Base-by-base conservation (phyloP, 495 filamentous ascomycete species). In the Lophiostoma macrostomum region DNA sequence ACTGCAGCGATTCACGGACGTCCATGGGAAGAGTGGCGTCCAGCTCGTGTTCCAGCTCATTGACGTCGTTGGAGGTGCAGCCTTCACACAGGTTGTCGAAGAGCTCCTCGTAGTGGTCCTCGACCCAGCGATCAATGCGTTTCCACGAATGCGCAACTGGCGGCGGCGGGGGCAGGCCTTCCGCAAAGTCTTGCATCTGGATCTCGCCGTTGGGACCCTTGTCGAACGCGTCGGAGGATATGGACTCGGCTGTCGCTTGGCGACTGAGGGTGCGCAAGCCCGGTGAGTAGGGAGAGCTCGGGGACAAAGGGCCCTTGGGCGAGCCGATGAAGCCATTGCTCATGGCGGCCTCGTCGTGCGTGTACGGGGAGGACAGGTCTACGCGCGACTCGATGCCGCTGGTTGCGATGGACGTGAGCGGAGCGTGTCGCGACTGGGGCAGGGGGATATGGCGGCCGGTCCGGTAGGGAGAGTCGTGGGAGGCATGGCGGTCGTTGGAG, bases 1-100 rank as follows among this genome's bases (percentile, higher is more conserved):
- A 66, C 73, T 85, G 80, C 59, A 97, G 69, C 10, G 94, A 97
- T 64, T 99, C 90, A 43, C 93, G 85, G 36, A 99, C 81, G 62
- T 99, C 93, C 68, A 90, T 80, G 4, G 93, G 93, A 32, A 99
- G 79, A 37, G 89, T 93, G 72, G 90, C 94, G 67, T 99, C 93
- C 27, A 99, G 74, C 67, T 91, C 88, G 69, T 97, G 89, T 72
- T 99, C 93, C 44, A 99, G 73, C 67, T 99, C 93, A 66, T 95
- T 97, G 63, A 97, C 78, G 66, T 99, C 93, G 68, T 99, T 99
- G 45, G 83, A 74, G 1, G 93, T 96, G 69, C 84, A 87, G 14
- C 88, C 88, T 68, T 94, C 91, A 58, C 90, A 85, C 13, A 97
- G 77, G 64, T 97, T 89, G 69, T 99, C 93, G 60, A 79, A 88